Percentiles rank a stretch among this genome's conserved stretches.
phyloP scores from a whole-genome alignment of 179 eudicot genomes.

The Beta macrorhiza region DNA sequence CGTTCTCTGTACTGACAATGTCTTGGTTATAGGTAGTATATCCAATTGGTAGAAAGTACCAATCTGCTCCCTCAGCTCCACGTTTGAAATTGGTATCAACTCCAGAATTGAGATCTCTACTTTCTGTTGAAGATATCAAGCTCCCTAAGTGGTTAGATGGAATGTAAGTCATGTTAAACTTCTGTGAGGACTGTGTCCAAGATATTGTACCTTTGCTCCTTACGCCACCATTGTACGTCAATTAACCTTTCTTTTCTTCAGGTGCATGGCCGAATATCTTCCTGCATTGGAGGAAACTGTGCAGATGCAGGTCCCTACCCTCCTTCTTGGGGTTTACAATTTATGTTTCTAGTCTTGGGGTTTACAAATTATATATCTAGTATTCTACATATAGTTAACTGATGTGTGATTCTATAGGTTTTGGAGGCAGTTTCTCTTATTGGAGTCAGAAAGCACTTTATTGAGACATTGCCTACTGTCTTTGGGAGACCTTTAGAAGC shows the following conservation, averaged over 20 bases:
- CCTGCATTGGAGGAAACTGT: slow-evolving; percentile 71
- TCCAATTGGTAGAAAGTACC: slow-evolving; percentile 74
- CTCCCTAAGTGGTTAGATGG: slow-evolving; percentile 90
- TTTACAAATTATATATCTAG: background rate
- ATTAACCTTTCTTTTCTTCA: slow-evolving; percentile 13
- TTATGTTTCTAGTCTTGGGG: background rate
- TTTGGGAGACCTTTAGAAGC: slow-evolving; percentile 94
- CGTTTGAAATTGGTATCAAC: slow-evolving; percentile 74
- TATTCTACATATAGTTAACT: background rate
- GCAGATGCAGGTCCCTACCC: slow-evolving; percentile 54
- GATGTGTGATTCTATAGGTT: slow-evolving; percentile 40
- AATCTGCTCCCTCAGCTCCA: slow-evolving; percentile 63
- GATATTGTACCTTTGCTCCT: background rate
- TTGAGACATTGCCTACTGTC: slow-evolving; percentile 56
- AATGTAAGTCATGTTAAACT: slow-evolving; percentile 51
- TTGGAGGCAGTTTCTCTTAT: slow-evolving; percentile 69
- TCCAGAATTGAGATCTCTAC: slow-evolving; percentile 72
- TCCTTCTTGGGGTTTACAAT: slow-evolving; percentile 3
- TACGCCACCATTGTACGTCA: background rate
- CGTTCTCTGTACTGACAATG: background rate
- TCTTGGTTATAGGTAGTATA: slow-evolving; percentile 54
- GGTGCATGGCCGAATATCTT: slow-evolving; percentile 99
- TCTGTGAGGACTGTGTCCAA: background rate
- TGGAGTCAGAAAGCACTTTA: slow-evolving; percentile 67
- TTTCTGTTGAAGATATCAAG: slow-evolving; percentile 80